Conservation (phyloP, 2,329 filamentous ascomycete species). For the Coleophoma cylindrospora region DNA sequence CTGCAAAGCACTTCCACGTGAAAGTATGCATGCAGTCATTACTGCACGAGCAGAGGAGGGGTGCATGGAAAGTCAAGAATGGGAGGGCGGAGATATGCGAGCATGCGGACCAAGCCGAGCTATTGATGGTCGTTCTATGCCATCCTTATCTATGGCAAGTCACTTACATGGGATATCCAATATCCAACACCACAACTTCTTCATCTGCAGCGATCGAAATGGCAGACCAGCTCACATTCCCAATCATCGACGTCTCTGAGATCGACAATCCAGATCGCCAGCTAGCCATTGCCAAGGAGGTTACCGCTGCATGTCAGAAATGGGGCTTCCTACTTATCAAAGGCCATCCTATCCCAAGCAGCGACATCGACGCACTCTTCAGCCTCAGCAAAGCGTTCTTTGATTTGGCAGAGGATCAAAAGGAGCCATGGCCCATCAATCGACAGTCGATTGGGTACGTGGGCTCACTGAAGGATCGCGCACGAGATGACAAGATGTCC, state of each 20-base stretch:
- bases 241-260: slow-evolving; percentile 2
- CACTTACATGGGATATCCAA: too few species aligned
- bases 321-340: slow-evolving; percentile 5
- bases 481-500: slow-evolving; percentile 2
- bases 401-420: background rate
- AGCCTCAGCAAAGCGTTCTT: background rate
- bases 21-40: too few species aligned
- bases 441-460: background rate
- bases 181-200: background rate
- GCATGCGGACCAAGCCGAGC: too few species aligned
- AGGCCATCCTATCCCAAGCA: slow-evolving; percentile 1
- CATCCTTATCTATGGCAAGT: too few species aligned
- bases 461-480: background rate
- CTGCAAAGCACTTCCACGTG: too few species aligned
- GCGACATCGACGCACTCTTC: slow-evolving; percentile 2
- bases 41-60: too few species aligned
- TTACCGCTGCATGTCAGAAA: slow-evolving; percentile 1
- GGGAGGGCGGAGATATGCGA: too few species aligned
- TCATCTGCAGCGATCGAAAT: background rate
- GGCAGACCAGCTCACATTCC: background rate
- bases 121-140: too few species aligned
- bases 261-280: slow-evolving; percentile 1
- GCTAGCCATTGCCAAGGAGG: slow-evolving; percentile 1
- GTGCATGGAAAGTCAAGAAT: too few species aligned
- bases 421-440: slow-evolving; percentile 3